Conservation (phyloP, 2,329 filamentous ascomycete species). For the Pyrenophora tritici-repentis region DNA sequence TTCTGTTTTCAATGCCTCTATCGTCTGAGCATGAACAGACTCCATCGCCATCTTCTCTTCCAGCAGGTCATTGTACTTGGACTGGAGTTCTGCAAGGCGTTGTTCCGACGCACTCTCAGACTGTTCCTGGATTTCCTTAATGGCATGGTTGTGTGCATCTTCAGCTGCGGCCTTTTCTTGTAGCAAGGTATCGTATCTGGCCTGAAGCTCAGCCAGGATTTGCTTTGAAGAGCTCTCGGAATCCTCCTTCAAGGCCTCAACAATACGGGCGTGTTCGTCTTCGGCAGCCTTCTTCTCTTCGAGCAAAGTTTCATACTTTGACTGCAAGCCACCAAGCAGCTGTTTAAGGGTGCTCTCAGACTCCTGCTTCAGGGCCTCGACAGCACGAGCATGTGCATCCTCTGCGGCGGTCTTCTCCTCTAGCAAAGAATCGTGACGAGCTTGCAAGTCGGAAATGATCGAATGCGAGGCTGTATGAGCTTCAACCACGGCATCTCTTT, state of each 20-base stretch:
- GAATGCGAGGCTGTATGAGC: slow-evolving; percentile 30
- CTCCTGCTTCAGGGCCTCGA: slow-evolving; percentile 39
- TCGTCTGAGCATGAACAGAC: background rate
- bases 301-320: slow-evolving; percentile 34
- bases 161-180: slow-evolving; percentile 35
- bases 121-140: slow-evolving; percentile 33
- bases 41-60: slow-evolving; percentile 5
- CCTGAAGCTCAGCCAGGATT: slow-evolving; percentile 12
- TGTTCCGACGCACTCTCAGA: slow-evolving; percentile 24
- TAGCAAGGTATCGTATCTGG: slow-evolving; percentile 25
- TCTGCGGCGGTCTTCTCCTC: slow-evolving; percentile 39
- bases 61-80: slow-evolving; percentile 18
- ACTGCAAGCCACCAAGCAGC: slow-evolving; percentile 33
- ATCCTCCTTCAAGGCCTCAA: slow-evolving; percentile 36
- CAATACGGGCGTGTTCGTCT: slow-evolving; percentile 29
- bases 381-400: slow-evolving; percentile 34
- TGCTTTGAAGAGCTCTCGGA: slow-evolving; percentile 27
- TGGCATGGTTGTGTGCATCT: slow-evolving; percentile 29
- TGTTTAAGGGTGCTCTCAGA: slow-evolving; percentile 35
- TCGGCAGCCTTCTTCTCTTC: slow-evolving; percentile 36
- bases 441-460: slow-evolving; percentile 37
- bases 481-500: slow-evolving; percentile 28
- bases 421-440: slow-evolving; percentile 34
- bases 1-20: slow-evolving; percentile 8
- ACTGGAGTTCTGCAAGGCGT: slow-evolving; percentile 14